Percentiles rank a stretch among this genome's conserved stretches.
Evolutionary conservation across 306 rosid genomes (phyloP).

Genomic region (Acacia acuminata): DNA sequence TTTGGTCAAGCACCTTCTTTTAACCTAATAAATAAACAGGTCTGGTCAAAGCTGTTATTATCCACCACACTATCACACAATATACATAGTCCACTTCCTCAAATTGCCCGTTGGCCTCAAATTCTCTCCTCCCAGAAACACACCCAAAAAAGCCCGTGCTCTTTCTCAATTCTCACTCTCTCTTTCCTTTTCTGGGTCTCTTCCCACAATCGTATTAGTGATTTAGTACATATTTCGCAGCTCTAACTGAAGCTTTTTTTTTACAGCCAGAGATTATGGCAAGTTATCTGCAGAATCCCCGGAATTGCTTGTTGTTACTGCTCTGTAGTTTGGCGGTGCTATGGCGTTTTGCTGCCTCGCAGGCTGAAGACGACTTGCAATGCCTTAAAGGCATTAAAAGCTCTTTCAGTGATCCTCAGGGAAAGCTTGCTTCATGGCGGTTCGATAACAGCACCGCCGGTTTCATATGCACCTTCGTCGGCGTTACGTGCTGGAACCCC

Average conservation of each 20-base stretch:
- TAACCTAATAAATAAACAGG: background rate
- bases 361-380: constrained; percentile 55
- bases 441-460: constrained; percentile 67
- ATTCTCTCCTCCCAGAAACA: background rate
- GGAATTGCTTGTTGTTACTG: background rate
- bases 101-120: background rate
- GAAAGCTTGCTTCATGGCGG: constrained; percentile 48
- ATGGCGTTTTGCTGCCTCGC: constrained; percentile 25
- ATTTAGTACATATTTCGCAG: constrained; percentile 2
- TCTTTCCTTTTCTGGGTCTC: background rate
- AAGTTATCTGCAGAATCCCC: constrained; percentile 5
- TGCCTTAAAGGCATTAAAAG: constrained; percentile 62
- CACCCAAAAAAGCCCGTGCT: background rate
- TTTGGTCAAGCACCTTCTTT: constrained; percentile 4
- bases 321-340: constrained; percentile 20
- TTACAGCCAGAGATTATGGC: constrained; percentile 8
- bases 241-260: constrained; percentile 35
- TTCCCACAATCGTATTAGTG: background rate
- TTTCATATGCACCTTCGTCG: constrained; percentile 62
- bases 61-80: background rate
- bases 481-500: constrained; percentile 75
- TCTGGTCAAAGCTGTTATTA: constrained; percentile 6
- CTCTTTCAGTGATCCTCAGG: constrained; percentile 37
- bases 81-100: background rate
- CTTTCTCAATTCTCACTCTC: constrained; percentile 5